A percentile compares a stretch with the other conserved stretches of the same genome.
Conservation (phyloP, 2,329 filamentous ascomycete genomes). For the Juglanconis juglandina region DNA sequence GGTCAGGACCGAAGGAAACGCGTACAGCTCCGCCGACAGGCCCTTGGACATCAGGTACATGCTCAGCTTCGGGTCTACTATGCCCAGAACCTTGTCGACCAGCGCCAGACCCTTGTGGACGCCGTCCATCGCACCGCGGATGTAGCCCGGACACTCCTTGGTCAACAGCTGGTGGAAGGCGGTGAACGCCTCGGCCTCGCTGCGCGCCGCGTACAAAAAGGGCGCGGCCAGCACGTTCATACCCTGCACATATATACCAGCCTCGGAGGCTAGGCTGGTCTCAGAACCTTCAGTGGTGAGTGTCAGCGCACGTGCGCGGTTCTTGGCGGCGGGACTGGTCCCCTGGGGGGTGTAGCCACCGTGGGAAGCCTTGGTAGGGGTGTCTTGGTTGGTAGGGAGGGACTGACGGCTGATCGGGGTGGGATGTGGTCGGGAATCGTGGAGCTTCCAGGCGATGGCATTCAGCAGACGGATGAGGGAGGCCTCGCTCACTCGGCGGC, state of each 20-base stretch:
- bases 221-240: slow-evolving; percentile 98
- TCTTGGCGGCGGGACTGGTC: slow-evolving; percentile 44
- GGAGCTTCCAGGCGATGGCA: slow-evolving; percentile 88
- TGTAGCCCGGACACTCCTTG: slow-evolving; percentile 85
- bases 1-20: slow-evolving; percentile 91
- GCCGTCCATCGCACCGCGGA: slow-evolving; percentile 93
- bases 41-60: slow-evolving; percentile 80
- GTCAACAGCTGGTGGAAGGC: slow-evolving; percentile 87
- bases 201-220: slow-evolving; percentile 90
- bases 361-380: slow-evolving; percentile 28
- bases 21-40: slow-evolving; percentile 90
- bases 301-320: slow-evolving; percentile 53
- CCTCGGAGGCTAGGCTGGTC: slow-evolving; percentile 53
- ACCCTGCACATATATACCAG: slow-evolving; percentile 91
- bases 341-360: slow-evolving; percentile 30
- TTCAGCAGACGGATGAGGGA: slow-evolving; percentile 92
- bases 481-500: slow-evolving; percentile 90
- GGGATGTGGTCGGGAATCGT: slow-evolving; percentile 60
- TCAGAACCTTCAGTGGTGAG: slow-evolving; percentile 64
- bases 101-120: slow-evolving; percentile 88
- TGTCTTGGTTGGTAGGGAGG: slow-evolving; percentile 29
- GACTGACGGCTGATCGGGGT: slow-evolving; percentile 38
- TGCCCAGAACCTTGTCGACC: slow-evolving; percentile 86
- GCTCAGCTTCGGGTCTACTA: slow-evolving; percentile 86
- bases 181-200: slow-evolving; percentile 90